phyloP scores from a whole-genome alignment of 2,329 filamentous ascomycete species.

The Penicillium freii region DNA sequence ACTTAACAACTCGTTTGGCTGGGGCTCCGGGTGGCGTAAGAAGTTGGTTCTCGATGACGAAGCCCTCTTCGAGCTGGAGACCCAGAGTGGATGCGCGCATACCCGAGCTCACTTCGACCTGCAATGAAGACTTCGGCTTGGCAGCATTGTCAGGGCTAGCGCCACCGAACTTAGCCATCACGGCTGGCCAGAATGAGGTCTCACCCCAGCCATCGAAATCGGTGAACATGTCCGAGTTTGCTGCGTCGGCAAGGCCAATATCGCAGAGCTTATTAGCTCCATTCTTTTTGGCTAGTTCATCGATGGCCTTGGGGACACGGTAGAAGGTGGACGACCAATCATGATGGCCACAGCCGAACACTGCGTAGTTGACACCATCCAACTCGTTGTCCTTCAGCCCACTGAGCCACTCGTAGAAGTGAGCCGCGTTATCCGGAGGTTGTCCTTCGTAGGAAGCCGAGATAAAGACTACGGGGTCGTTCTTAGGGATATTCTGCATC shows the following conservation, averaged over 20 bases:
- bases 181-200: conserved; percentile 51
- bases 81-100: conserved; percentile 56
- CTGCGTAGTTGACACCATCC: conserved; percentile 60
- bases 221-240: conserved; percentile 64
- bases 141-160: conserved; percentile 14
- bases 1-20: conserved; percentile 64
- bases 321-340: conserved; percentile 62
- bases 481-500: conserved; percentile 58
- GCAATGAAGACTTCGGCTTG: conserved; percentile 38
- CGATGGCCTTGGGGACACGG: conserved; percentile 62
- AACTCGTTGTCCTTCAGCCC: conserved; percentile 52
- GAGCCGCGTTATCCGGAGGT: conserved; percentile 68
- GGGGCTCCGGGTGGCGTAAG: conserved; percentile 54
- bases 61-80: conserved; percentile 62
- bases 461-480: conserved; percentile 64
- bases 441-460: conserved; percentile 72
- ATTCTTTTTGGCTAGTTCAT: conserved; percentile 52
- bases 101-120: conserved; percentile 55
- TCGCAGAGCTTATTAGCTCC: conserved; percentile 52
- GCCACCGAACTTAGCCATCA: conserved; percentile 44
- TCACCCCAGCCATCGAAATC: conserved; percentile 70
- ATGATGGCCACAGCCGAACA: conserved; percentile 67
- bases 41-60: conserved; percentile 54
- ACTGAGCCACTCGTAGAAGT: conserved; percentile 67
- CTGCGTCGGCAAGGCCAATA: conserved; percentile 60